phyloP scores from a whole-genome alignment of 202 grass and related monocot genomes.

The Sporobolus alterniflorus region DNA sequence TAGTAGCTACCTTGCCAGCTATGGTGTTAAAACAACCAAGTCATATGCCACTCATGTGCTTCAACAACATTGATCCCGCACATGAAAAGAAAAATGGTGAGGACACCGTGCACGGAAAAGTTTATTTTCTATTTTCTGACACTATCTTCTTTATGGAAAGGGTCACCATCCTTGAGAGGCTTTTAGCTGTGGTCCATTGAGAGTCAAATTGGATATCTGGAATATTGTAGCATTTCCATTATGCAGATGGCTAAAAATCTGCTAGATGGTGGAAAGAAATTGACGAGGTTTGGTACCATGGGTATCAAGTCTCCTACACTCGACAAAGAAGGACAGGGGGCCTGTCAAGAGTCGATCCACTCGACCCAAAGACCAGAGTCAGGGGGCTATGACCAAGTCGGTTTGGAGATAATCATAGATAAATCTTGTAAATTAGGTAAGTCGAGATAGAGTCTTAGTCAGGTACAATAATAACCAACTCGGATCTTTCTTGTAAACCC shows the following conservation, averaged over 20 bases:
- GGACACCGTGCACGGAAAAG: neutral
- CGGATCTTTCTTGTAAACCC: no score
- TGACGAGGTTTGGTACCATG: no score
- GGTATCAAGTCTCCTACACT: no score
- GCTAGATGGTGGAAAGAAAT: neutral
- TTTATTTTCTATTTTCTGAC: neutral
- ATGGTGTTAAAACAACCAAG: neutral
- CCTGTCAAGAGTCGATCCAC: no score
- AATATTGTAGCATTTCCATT: neutral
- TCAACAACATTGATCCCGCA: conserved; percentile 9
- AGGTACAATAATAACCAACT: no score
- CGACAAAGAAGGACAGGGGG: no score
- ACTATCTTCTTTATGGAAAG: neutral
- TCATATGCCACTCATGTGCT: neutral
- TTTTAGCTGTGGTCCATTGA: neutral
- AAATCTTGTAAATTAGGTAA: no score
- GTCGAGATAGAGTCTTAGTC: no score
- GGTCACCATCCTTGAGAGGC: neutral
- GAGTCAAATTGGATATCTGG: neutral
- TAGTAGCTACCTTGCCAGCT: conserved; percentile 26
- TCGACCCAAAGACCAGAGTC: no score
- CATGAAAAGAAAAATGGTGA: conserved; percentile 13
- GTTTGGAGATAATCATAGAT: no score
- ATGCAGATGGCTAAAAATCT: neutral
- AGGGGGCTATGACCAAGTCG: no score